phyloP scores from a whole-genome alignment of 345 rosid genomes.

The Citrus cavaleriei region DNA sequence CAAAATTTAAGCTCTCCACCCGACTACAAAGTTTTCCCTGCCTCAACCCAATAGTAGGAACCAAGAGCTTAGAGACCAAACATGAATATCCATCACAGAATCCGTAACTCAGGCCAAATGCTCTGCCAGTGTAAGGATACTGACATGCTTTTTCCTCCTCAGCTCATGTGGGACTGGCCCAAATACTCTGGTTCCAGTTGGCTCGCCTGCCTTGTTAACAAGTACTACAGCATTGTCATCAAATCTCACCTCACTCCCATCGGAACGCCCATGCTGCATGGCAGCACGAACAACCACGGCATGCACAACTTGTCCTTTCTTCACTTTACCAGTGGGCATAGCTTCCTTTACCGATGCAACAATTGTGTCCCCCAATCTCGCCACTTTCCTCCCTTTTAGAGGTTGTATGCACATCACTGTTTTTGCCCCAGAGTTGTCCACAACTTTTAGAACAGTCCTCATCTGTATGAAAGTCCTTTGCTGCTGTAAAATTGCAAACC shows the following conservation, averaged over 20 bases:
- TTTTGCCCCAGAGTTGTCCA: conserved; percentile 87
- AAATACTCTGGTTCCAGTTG: conserved; percentile 74
- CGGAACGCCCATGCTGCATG: conserved; percentile 80
- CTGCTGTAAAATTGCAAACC: conserved; percentile 34
- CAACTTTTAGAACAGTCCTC: conserved; percentile 83
- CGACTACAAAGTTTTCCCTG: no score
- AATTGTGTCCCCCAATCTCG: conserved; percentile 75
- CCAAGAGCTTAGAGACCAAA: background rate
- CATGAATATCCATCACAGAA: background rate
- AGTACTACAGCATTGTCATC: conserved; percentile 91
- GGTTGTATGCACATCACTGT: conserved; percentile 92
- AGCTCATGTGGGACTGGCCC: conserved; percentile 95
- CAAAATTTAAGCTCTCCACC: background rate
- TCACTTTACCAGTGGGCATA: conserved; percentile 82
- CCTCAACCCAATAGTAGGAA: background rate
- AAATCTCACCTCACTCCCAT: conserved; percentile 86
- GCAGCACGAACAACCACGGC: conserved; percentile 91
- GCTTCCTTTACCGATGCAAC: conserved; percentile 93
- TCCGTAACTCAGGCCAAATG: conserved; percentile 62
- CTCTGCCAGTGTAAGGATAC: conserved; percentile 77
- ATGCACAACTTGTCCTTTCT: conserved; percentile 81
- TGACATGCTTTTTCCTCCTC: conserved; percentile 82
- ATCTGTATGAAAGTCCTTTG: conserved; percentile 84
- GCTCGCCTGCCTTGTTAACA: conserved; percentile 71
- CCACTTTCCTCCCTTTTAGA: conserved; percentile 72